These are phyloP conservation scores for Gentiana dahurica DNA, from an alignment of 257 asterid species.

Conservation along the genomic window DNA sequence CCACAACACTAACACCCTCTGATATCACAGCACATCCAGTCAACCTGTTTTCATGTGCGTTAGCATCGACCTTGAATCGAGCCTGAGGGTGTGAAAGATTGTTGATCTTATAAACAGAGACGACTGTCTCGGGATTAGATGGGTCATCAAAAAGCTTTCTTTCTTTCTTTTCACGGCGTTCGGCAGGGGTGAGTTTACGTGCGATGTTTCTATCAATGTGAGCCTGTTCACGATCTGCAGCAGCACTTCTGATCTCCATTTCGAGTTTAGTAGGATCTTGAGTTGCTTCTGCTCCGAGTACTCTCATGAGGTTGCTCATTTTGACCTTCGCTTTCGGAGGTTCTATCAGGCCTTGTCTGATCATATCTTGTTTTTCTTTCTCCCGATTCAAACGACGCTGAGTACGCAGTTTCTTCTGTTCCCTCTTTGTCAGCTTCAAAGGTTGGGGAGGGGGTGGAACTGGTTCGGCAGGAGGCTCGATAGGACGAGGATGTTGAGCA, in stretches of 20 bases:
- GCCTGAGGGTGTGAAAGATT: slow-evolving; percentile 91
- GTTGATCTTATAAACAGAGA: slow-evolving; percentile 69
- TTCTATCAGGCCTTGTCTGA: slow-evolving; percentile 73
- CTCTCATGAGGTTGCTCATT: slow-evolving; percentile 96
- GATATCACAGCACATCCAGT: slow-evolving; percentile 78
- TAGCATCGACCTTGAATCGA: slow-evolving; percentile 78
- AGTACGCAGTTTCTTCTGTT: slow-evolving; percentile 93
- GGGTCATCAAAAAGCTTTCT: slow-evolving; percentile 68
- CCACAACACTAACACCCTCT: slow-evolving; percentile 65
- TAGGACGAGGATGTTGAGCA: slow-evolving; percentile 84
- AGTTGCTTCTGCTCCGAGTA: slow-evolving; percentile 96
- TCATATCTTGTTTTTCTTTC: slow-evolving; percentile 93
- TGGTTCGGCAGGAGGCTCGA: slow-evolving; percentile 86
- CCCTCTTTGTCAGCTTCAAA: slow-evolving; percentile 75
- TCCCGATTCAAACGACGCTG: slow-evolving; percentile 75
- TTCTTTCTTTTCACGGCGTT: slow-evolving; percentile 91
- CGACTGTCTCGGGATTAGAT: slow-evolving; percentile 43
- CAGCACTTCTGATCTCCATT: slow-evolving; percentile 91
- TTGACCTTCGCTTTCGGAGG: slow-evolving; percentile 89
- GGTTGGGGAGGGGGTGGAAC: slow-evolving; percentile 98
- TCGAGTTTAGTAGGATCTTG: slow-evolving; percentile 95
- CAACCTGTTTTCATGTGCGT: slow-evolving; percentile 83
- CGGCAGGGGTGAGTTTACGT: slow-evolving; percentile 93
- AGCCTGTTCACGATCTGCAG: slow-evolving; percentile 98
- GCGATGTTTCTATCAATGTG: slow-evolving; percentile 83